Evolutionary conservation across 352 stramenopile species (phyloP).

Genomic region (Phytophthora melonis): DNA sequence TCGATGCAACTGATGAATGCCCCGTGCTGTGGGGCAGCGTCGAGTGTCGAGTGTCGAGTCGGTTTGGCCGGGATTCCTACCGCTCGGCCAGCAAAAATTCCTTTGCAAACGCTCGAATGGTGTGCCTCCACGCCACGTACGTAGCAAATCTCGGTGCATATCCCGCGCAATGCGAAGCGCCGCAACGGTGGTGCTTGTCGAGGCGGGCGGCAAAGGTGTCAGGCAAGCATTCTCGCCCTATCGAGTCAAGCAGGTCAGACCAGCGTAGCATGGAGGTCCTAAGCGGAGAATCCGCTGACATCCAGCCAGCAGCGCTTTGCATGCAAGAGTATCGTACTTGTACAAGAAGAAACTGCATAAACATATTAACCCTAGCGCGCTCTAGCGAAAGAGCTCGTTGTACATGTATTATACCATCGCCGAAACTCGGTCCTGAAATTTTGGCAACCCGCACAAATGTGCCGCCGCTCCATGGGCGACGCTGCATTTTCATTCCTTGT

Average conservation of each 20-base stretch:
- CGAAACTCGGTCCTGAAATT: conserved; percentile 29
- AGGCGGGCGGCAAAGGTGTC: conserved; percentile 2
- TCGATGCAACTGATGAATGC: conserved; percentile 18
- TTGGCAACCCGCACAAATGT: conserved; percentile 17
- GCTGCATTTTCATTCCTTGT: too few species aligned
- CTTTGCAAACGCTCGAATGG: conserved; percentile 14
- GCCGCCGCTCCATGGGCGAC: too few species aligned
- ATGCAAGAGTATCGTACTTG: too few species aligned
- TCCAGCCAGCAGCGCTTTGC: too few species aligned
- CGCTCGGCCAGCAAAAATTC: conserved; percentile 24
- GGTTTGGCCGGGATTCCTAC: conserved; percentile 38
- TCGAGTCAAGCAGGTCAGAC: background rate
- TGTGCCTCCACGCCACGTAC: background rate
- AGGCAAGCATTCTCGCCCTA: conserved; percentile 19
- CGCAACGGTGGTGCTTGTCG: too few species aligned
- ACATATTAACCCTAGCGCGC: background rate
- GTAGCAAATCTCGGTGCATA: conserved; percentile 26
- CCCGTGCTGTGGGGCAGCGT: background rate
- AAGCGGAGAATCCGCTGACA: too few species aligned
- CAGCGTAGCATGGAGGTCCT: too few species aligned
- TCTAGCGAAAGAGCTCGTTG: background rate
- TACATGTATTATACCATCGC: too few species aligned
- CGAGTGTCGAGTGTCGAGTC: conserved; percentile 22
- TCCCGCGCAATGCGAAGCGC: background rate
- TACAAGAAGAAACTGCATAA: too few species aligned